Percentiles rank a stretch among this genome's conserved stretches.
Conservation (phyloP, 805 yeast species). For the Saccharomyces jurei region DNA sequence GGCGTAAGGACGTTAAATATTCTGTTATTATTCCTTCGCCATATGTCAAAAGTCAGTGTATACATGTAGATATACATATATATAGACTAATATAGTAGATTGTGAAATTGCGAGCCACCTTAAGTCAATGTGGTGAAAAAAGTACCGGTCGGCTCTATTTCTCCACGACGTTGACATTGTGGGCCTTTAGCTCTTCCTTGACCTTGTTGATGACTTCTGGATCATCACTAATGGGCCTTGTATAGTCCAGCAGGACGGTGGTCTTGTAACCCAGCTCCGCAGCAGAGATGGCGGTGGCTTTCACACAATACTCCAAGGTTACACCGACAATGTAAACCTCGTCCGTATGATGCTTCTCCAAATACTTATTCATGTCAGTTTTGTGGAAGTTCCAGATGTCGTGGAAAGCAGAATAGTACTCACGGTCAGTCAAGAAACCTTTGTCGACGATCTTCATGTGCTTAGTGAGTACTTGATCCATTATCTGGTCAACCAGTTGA, state of each 20-base stretch:
- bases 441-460: slow-evolving; percentile 47
- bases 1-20: background rate
- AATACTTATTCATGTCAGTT: slow-evolving; percentile 52
- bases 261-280: slow-evolving; percentile 55
- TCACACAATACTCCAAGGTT: slow-evolving; percentile 83
- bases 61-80: background rate
- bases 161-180: slow-evolving; percentile 9
- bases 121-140: background rate
- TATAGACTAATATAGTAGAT: background rate
- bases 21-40: background rate
- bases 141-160: background rate
- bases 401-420: slow-evolving; percentile 78
- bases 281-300: slow-evolving; percentile 67
- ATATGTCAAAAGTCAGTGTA: background rate
- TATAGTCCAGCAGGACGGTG: slow-evolving; percentile 47
- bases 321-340: slow-evolving; percentile 71
- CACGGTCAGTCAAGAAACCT: slow-evolving; percentile 66
- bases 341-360: slow-evolving; percentile 41
- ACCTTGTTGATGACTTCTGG: slow-evolving; percentile 18
- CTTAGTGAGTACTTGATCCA: slow-evolving; percentile 31
- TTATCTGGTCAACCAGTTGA: slow-evolving; percentile 34
- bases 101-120: background rate
- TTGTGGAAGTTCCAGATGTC: slow-evolving; percentile 69
- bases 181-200: slow-evolving; percentile 13
- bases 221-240: slow-evolving; percentile 48